Conservation (phyloP, 352 stramenopile genomes). For the Lagenidium giganteum region DNA sequence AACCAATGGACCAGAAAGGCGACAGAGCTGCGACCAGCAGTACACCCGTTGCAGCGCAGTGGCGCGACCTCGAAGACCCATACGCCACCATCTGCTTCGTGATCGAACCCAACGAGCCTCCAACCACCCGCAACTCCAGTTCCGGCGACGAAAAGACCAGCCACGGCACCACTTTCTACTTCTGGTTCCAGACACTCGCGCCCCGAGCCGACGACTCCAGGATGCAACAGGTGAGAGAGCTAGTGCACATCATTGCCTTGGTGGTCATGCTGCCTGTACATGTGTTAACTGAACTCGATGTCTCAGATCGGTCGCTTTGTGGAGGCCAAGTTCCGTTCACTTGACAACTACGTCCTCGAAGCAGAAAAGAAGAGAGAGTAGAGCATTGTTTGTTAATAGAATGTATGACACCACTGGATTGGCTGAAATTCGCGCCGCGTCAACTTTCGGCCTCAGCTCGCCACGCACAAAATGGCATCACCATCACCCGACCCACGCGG, state of each 20-base stretch:
- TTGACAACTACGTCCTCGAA: conserved; percentile 5
- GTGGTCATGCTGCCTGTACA: background rate
- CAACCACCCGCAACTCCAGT: too few species aligned
- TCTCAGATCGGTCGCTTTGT: conserved; percentile 13
- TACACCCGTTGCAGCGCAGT: conserved; percentile 3
- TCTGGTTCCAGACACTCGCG: conserved; percentile 29
- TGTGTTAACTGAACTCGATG: background rate
- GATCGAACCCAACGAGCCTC: conserved; percentile 14
- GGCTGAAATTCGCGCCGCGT: conserved; percentile 5
- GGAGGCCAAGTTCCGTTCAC: background rate
- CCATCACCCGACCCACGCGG: too few species aligned
- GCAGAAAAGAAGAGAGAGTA: background rate
- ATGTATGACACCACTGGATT: background rate
- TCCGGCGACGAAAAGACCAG: background rate
- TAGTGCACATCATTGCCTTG: conserved; percentile 5
- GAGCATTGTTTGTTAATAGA: background rate
- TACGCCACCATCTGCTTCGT: conserved; percentile 25
- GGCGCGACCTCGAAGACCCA: conserved; percentile 30
- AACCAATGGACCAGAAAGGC: background rate
- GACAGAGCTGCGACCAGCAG: background rate
- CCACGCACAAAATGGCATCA: too few species aligned
- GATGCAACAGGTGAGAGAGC: conserved; percentile 7
- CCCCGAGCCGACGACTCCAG: conserved; percentile 4
- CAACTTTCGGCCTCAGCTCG: too few species aligned
- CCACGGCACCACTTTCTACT: conserved; percentile 10